Base-by-base conservation (phyloP, 306 rosid genomes). In the Cucurbita moschata region DNA sequence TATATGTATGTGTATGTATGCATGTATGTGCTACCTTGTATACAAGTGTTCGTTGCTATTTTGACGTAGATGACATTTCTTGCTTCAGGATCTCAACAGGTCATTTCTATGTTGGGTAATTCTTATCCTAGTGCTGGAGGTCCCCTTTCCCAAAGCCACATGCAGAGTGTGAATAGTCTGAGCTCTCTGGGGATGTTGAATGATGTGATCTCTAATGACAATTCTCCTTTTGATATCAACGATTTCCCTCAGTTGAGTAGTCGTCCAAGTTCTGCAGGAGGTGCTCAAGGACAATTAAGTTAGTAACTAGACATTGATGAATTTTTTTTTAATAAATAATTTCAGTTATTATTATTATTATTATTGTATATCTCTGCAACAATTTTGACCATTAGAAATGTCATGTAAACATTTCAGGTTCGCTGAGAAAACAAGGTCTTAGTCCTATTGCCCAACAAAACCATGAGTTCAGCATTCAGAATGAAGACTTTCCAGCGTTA, bases 201-300 rank as follows among this genome's bases (percentile, higher is more conserved):
- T 86, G 98, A 93, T 78, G 83, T 88, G 61, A 90, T 85, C 86
- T 79, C 97, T 18, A 84, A 74, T 74, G 96, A 93, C 73, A 81
- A 74, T 60, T 85, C 96, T 26, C 97, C 98, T 79, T 90, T 90
- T 84, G 98, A 93, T 81, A 75, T 90, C 72, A 90, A 93, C 62
- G 98, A 93, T 76, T 90, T 93, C 77, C 98, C 98, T 82, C 94
- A 86, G 80, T 74, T 88, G 81, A 71, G 94, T 49, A 90, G 96
- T 73, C 98, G 96, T 42, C 98, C 98, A 11, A 90, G 87, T 81
- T 93, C 98, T 62, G 92, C 98, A 3, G 97, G 97, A 72, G 98
- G 98, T 64, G 89, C 98, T 74, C 98, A 90, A 82, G 97, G 98
- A 64, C 98, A 93, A 79, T 75, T 93, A 68, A 90, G 98, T 93